phyloP scores from a whole-genome alignment of 768 basidiomycete species.

The Boletus reticulatus region DNA sequence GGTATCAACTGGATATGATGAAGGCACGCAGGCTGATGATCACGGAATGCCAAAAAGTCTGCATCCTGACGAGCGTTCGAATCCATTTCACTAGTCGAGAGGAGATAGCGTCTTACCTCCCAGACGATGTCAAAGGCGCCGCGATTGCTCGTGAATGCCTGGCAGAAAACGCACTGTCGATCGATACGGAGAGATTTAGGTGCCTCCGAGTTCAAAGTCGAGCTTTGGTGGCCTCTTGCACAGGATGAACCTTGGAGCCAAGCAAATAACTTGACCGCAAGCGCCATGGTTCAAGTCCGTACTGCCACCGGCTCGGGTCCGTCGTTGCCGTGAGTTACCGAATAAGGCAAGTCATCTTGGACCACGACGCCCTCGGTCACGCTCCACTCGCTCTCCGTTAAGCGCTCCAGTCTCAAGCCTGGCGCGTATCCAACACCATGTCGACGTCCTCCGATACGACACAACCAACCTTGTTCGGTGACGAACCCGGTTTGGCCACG shows the following conservation, averaged over 20 bases:
- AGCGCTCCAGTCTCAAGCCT: not conserved
- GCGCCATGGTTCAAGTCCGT: not conserved
- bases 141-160: conserved; percentile 35
- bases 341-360: conserved; percentile 12
- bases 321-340: not conserved
- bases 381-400: not conserved
- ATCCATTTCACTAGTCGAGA: not conserved
- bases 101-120: conserved; percentile 35
- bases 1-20: conserved; percentile 54
- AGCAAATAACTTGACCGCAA: not conserved
- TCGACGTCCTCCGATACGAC: conserved; percentile 31
- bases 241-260: conserved; percentile 5
- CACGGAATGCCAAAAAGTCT: conserved; percentile 50
- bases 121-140: conserved; percentile 46
- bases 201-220: not conserved
- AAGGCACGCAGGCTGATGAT: conserved; percentile 45
- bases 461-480: conserved; percentile 30
- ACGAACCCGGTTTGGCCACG: conserved; percentile 14
- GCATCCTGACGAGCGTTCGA: conserved; percentile 36
- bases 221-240: not conserved
- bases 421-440: conserved; percentile 10
- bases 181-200: not conserved
- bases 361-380: not conserved
- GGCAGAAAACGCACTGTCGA: conserved; percentile 39
- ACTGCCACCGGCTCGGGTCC: no score